phyloP scores from a whole-genome alignment of 108 stramenopile genomes.

The Seminavis robusta region DNA sequence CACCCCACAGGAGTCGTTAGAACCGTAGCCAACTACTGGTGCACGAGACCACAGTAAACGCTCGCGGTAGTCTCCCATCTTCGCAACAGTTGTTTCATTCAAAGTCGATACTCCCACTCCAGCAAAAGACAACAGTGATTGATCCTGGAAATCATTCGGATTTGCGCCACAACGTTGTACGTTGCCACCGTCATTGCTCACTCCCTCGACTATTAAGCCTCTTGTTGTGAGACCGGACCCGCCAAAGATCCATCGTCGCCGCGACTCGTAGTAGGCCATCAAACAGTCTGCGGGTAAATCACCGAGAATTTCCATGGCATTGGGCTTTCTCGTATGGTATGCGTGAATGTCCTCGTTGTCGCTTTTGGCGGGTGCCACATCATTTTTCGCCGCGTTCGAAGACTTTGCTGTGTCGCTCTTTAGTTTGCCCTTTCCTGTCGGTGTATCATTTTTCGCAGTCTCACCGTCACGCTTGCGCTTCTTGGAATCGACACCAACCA shows the following conservation, averaged over 20 bases:
- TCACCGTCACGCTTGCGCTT: too few relatives aligned
- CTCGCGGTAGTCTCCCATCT: conserved; percentile 82
- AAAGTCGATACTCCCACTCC: conserved; percentile 65
- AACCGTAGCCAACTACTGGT: conserved; percentile 75
- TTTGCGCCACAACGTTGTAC: conserved; percentile 46
- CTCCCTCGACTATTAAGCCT: conserved; percentile 68
- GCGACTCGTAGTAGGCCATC: conserved; percentile 78
- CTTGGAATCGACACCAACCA: neutral
- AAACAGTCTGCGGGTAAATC: conserved; percentile 61
- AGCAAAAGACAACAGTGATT: conserved; percentile 53
- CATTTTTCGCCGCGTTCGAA: neutral
- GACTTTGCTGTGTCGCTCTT: neutral
- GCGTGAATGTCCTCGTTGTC: neutral
- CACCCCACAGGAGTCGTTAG: conserved; percentile 59
- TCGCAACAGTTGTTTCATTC: conserved; percentile 46
- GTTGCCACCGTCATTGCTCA: conserved; percentile 76
- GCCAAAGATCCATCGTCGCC: conserved; percentile 82
- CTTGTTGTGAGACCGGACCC: conserved; percentile 62
- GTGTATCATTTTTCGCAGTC: neutral
- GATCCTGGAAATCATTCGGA: conserved; percentile 28
- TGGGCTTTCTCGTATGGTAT: neutral
- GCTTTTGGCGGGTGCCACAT: neutral
- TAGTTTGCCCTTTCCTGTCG: neutral
- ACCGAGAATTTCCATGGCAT: conserved; percentile 25
- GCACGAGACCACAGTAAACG: conserved; percentile 55